Percentiles rank a stretch among this genome's conserved stretches.
Conservation (phyloP, 2,329 filamentous ascomycete genomes). For the Cladosporium austrohemisphaericum region DNA sequence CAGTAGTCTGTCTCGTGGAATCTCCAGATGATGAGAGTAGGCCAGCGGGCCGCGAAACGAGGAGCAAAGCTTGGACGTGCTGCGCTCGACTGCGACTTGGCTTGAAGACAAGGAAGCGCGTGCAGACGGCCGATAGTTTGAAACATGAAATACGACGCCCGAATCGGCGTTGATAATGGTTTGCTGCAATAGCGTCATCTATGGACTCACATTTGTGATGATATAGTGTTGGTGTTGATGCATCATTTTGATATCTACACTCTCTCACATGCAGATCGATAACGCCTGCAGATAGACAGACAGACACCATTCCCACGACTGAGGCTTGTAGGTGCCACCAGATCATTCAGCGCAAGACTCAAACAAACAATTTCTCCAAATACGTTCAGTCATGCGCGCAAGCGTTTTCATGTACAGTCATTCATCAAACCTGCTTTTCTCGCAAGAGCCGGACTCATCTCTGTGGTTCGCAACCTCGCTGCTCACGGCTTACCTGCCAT, state of each 20-base stretch:
- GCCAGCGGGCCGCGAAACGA: constrained; percentile 15
- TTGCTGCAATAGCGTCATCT: neutral
- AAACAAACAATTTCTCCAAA: neutral
- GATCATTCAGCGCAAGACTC: too few species aligned
- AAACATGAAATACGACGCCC: neutral
- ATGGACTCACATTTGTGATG: too few species aligned
- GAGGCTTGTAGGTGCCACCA: too few species aligned
- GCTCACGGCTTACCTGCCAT: too few species aligned
- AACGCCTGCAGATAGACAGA: too few species aligned
- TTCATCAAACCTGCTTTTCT: neutral
- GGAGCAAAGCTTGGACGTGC: too few species aligned
- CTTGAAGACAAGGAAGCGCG: constrained; percentile 6
- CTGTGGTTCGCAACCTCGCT: too few species aligned
- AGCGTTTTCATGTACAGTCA: constrained; percentile 11
- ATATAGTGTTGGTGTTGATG: too few species aligned
- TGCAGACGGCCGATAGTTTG: neutral
- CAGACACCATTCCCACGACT: too few species aligned
- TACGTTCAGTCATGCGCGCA: constrained; percentile 1
- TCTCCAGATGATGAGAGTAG: constrained; percentile 21
- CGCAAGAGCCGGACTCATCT: neutral
- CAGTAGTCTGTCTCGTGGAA: constrained; percentile 14
- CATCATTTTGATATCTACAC: too few species aligned
- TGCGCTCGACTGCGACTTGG: neutral
- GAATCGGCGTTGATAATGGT: neutral
- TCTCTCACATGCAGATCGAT: too few species aligned